Conservation (phyloP, 805 yeast species). For the Hanseniaspora nectarophila region DNA sequence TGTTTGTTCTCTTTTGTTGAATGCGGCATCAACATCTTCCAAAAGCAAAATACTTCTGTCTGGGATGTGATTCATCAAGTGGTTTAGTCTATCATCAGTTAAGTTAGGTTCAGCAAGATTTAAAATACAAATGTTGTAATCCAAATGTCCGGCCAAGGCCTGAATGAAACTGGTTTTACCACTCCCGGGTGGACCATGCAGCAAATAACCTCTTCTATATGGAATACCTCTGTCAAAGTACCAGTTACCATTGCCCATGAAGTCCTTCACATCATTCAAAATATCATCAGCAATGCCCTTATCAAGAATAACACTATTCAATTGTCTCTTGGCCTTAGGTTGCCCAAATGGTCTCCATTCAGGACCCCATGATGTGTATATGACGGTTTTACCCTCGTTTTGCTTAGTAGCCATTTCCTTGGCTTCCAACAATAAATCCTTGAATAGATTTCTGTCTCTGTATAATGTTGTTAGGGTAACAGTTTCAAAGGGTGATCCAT, state of each 20-base stretch:
- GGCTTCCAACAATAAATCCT: constrained; percentile 68
- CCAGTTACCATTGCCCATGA: constrained; percentile 74
- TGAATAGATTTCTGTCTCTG: constrained; percentile 61
- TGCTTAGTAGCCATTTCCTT: constrained; percentile 66
- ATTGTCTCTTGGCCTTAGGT: constrained; percentile 73
- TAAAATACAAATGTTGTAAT: constrained; percentile 86
- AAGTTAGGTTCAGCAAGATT: constrained; percentile 81
- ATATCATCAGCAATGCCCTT: constrained; percentile 56
- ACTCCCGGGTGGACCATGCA: constrained; percentile 96
- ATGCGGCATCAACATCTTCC: constrained; percentile 95
- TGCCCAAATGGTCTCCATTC: constrained; percentile 98
- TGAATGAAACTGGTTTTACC: constrained; percentile 95
- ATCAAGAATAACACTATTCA: constrained; percentile 81
- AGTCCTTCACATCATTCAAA: constrained; percentile 64
- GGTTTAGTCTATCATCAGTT: constrained; percentile 89
- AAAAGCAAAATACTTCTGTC: constrained; percentile 70
- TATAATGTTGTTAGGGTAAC: constrained; percentile 86
- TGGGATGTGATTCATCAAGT: constrained; percentile 92
- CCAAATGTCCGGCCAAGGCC: constrained; percentile 91
- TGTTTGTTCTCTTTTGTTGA: constrained; percentile 64
- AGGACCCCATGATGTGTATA: constrained; percentile 92
- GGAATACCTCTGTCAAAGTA: constrained; percentile 95
- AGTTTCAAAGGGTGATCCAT: constrained; percentile 91
- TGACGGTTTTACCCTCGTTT: constrained; percentile 86
- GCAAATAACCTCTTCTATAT: constrained; percentile 81